Evolutionary conservation across 2,329 filamentous ascomycete species (phyloP).

Genomic region (Basipetospora chlamydospora): DNA sequence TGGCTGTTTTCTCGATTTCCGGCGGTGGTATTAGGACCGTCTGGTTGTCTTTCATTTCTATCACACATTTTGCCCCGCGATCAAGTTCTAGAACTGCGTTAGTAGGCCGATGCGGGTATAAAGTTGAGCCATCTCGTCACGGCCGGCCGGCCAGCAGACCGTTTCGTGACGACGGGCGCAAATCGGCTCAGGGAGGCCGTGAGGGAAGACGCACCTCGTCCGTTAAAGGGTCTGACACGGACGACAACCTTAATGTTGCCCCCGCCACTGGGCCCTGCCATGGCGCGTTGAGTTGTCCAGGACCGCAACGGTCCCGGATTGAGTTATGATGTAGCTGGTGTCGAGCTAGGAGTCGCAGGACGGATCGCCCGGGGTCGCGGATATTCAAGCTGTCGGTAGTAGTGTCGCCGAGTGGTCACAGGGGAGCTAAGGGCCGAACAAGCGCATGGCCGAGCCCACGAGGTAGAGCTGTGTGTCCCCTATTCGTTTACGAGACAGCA

Average conservation of each 20-base stretch:
- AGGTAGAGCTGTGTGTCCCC: constrained; percentile 3
- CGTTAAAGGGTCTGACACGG: constrained; percentile 88
- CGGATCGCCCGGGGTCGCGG: background rate
- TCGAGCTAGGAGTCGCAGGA: background rate
- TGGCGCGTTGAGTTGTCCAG: background rate
- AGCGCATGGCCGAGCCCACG: background rate
- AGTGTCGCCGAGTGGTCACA: background rate
- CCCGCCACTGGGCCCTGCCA: constrained; percentile 41
- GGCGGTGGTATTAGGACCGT: constrained; percentile 75
- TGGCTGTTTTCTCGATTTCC: constrained; percentile 38
- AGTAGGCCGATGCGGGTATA: too few relatives aligned
- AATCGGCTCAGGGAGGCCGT: too few relatives aligned
- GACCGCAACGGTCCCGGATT: constrained; percentile 1
- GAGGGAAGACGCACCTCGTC: constrained; percentile 58
- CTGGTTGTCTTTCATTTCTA: constrained; percentile 89
- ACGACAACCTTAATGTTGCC: constrained; percentile 99
- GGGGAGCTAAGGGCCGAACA: too few relatives aligned
- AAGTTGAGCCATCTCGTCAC: too few relatives aligned
- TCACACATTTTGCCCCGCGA: constrained; percentile 85
- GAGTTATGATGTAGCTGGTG: background rate
- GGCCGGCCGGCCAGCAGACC: too few relatives aligned
- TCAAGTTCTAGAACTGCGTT: constrained; percentile 54
- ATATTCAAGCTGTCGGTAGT: background rate
- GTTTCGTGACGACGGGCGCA: too few relatives aligned
- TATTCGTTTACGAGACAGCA: constrained; percentile 5